These are phyloP conservation scores for Plantago ovata DNA, from an alignment of 257 asterid genomes.

Conservation along the genomic window DNA sequence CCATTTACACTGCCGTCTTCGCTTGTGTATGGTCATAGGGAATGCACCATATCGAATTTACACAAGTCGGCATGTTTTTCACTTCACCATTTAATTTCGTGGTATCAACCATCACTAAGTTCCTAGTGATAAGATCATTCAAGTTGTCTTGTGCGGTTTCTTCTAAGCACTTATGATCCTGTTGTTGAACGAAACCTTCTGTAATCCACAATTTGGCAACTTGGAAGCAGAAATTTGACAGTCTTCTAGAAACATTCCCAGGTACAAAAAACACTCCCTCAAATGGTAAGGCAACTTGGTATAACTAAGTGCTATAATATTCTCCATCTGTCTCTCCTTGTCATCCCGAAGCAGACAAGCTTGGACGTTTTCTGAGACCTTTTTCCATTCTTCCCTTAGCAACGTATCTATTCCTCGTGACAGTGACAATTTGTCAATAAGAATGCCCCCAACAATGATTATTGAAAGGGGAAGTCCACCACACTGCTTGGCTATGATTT, in stretches of 20 bases:
- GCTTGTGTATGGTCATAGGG: too few species aligned
- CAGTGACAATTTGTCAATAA: slow-evolving; percentile 3
- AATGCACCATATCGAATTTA: too few species aligned
- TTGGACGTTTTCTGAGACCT: slow-evolving; percentile 13
- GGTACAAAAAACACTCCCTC: slow-evolving; percentile 43
- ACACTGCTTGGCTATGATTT: slow-evolving; percentile 30
- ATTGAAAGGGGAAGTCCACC: slow-evolving; percentile 43
- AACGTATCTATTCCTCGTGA: not conserved
- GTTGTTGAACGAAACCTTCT: slow-evolving; percentile 36
- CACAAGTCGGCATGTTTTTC: slow-evolving; percentile 38
- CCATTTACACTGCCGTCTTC: too few species aligned
- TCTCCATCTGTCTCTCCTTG: not conserved
- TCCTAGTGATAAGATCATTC: slow-evolving; percentile 37
- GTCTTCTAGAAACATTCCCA: slow-evolving; percentile 44
- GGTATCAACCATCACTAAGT: slow-evolving; percentile 33
- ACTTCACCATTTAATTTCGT: slow-evolving; percentile 26
- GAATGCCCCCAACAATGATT: slow-evolving; percentile 31
- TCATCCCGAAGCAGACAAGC: not conserved
- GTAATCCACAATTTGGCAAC: slow-evolving; percentile 43
- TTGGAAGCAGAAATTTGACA: slow-evolving; percentile 29
- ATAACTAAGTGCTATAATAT: slow-evolving; percentile 40
- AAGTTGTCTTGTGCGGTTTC: slow-evolving; percentile 31
- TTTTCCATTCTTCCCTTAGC: slow-evolving; percentile 17
- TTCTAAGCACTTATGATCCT: slow-evolving; percentile 24
- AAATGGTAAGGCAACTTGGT: slow-evolving; percentile 30